Evolutionary conservation across 164 flowering plant species (phyloP).

Genomic region (Nelumbo lutea): DNA sequence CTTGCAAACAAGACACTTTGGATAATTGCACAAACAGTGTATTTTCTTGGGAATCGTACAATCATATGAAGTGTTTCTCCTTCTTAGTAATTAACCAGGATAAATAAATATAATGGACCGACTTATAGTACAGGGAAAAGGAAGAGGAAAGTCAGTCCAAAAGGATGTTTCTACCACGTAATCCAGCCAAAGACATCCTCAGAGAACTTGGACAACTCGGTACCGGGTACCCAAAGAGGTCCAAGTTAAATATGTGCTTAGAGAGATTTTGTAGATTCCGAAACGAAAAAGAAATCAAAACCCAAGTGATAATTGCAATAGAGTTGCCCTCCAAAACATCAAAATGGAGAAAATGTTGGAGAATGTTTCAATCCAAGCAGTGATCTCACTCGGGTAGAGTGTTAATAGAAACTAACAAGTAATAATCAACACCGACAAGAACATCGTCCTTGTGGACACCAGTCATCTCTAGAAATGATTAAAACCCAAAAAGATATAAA

Average conservation of each 20-base stretch:
- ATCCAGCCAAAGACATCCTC: neutral
- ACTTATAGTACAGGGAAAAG: too few relatives aligned
- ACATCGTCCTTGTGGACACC: neutral
- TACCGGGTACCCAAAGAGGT: neutral
- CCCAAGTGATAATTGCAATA: neutral
- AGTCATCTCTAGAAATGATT: neutral
- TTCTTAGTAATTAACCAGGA: too few relatives aligned
- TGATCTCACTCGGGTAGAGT: neutral
- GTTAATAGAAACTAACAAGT: neutral
- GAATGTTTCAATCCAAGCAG: slow-evolving; percentile 9
- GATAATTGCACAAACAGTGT: too few relatives aligned
- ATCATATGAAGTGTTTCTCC: too few relatives aligned
- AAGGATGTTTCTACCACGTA: too few relatives aligned
- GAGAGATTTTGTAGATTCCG: neutral
- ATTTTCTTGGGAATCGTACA: too few relatives aligned
- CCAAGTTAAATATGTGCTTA: neutral
- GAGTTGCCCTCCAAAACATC: neutral
- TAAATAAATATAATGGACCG: too few relatives aligned
- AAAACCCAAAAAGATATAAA: neutral
- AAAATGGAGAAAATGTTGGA: neutral
- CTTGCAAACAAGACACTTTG: too few relatives aligned
- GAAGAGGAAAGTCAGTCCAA: too few relatives aligned
- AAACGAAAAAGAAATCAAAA: neutral
- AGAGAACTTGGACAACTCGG: neutral
- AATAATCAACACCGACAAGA: neutral